Evolutionary conservation across 2,329 filamentous ascomycete species (phyloP), one percentile per base, ranked within the genome.

Genomic region (Aspergillus luchuensis): DNA sequence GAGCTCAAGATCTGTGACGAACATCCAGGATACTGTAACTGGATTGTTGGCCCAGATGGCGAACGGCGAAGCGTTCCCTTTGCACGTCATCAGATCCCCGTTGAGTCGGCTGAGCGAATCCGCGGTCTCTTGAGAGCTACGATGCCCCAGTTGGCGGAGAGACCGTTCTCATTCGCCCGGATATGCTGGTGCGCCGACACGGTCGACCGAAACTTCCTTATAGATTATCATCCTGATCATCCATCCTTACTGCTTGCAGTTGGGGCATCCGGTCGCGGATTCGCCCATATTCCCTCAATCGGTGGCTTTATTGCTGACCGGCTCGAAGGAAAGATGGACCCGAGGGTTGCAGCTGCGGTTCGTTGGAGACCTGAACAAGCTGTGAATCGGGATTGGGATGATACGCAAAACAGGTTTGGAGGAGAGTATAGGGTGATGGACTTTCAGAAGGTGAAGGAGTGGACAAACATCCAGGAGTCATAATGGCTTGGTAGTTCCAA

Each of bases 101-200:
- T 77, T 0, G 78, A 80, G 53, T 78, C 82, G 0, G 83, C 82
- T 63, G 59, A 69, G 7, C 77, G 80, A 6, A 76, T 82, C 23
- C 76, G 82, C 4, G 71, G 75, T 13, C 83, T 85, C 45, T 69
- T 87, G n/a, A 68, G 69, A 8, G 81, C 84, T 50, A 82, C 80
- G 1, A 81, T 85, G 76, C 83, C 84, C 1, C 81, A 85, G 45
- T 77, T 86, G 4, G 78, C 79, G 1, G 68, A 79, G 2, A 77
- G 83, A 1, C 76, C 77, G 0, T 81, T 87, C 52, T 79, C 74
- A 50, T 84, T 82, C 60, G 81, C 81, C 3, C 74, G 81, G 4
- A 80, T 86, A 49, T 86, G 83, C 68, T 86, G 84, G 84, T 84
- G 83, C 61, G 81, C 82, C 0, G 84, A 86, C 64, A 86, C 84